Evolutionary conservation across 2,329 filamentous ascomycete species (phyloP), one percentile per base, ranked within the genome.

Genomic region (Blumeriella jaapii): DNA sequence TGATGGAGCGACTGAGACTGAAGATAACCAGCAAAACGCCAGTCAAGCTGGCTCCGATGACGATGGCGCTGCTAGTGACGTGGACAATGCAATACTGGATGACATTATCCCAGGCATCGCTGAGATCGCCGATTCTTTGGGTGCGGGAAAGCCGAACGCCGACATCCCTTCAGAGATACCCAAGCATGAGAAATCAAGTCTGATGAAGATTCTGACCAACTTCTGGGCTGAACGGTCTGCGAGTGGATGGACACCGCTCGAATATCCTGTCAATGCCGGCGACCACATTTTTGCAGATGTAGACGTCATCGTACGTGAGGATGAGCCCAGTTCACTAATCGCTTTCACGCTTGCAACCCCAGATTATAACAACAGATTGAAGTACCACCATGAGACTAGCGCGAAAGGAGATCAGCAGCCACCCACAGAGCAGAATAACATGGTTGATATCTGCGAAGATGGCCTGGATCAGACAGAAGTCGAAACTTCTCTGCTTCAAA

Each of bases 171-270:
- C 82, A 7, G 85, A 93, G 48, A 68, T 98, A 9, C 85, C 86
- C 1, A 94, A 85, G 52, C 85, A 96, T 53, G 85, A 95, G 54
- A 91, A 89, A 58, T 87, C 78, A 38, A 95, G 86, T 29, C 65
- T 96, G 46, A 81, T 98, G 74, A 94, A 93, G 55, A 86, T 95
- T 64, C 68, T 98, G 29, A 91, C 86, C 11, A 95, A 89, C 52
- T 98, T 98, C 59, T 98, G 91, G 91, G 93, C 91, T 2, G 93
- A 98, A 59, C 76, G 91, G 34, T 96, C 91, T 30, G 85, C 93
- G 15, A 95, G 86, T 57, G 87, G 89, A 23, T 98, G 91, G 91
- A 72, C 81, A 5, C 74, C 81, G 14, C 69, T 98, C 13, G 91
- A 98, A 36, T 98, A 98, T 52, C 93, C 93, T 3, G 71, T 96